Conservation (phyloP, 352 stramenopile genomes). For the Globisporangium nunn region DNA sequence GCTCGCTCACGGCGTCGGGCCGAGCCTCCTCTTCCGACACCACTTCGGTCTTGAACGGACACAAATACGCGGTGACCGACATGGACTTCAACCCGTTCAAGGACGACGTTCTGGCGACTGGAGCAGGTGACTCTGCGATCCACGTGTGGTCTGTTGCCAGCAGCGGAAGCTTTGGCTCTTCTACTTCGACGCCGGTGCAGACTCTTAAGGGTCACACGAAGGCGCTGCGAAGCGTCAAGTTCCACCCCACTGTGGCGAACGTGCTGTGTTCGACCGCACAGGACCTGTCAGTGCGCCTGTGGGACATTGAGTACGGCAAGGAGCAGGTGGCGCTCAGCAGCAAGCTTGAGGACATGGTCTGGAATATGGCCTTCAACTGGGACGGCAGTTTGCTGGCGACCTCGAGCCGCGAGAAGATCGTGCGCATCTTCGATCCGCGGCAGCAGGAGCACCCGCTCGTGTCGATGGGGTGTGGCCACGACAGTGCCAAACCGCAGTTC, state of each 20-base stretch:
- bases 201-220: slow-evolving; percentile 47
- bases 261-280: slow-evolving; percentile 52
- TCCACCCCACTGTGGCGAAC: slow-evolving; percentile 54
- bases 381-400: slow-evolving; percentile 62
- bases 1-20: slow-evolving; percentile 29
- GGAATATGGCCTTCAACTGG: slow-evolving; percentile 64
- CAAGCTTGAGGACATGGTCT: slow-evolving; percentile 70
- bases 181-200: slow-evolving; percentile 8
- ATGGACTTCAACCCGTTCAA: slow-evolving; percentile 62
- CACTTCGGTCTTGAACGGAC: slow-evolving; percentile 46
- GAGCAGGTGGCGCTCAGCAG: slow-evolving; percentile 32
- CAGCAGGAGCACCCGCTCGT: slow-evolving; percentile 34
- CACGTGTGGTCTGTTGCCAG: slow-evolving; percentile 47
- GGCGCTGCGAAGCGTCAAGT: slow-evolving; percentile 45
- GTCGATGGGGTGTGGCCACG: slow-evolving; percentile 62
- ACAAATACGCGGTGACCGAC: slow-evolving; percentile 56
- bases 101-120: slow-evolving; percentile 43
- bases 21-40: slow-evolving; percentile 25
- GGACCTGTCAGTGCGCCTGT: slow-evolving; percentile 66
- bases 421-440: slow-evolving; percentile 72
- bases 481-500: slow-evolving; percentile 63
- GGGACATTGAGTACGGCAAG: slow-evolving; percentile 52
- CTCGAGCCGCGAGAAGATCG: slow-evolving; percentile 57
- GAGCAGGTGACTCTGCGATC: slow-evolving; percentile 48
- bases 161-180: slow-evolving; percentile 2